Evolutionary conservation across 805 yeast species (phyloP).

Genomic region (Saccharomycopsis oosterbeekiorum): DNA sequence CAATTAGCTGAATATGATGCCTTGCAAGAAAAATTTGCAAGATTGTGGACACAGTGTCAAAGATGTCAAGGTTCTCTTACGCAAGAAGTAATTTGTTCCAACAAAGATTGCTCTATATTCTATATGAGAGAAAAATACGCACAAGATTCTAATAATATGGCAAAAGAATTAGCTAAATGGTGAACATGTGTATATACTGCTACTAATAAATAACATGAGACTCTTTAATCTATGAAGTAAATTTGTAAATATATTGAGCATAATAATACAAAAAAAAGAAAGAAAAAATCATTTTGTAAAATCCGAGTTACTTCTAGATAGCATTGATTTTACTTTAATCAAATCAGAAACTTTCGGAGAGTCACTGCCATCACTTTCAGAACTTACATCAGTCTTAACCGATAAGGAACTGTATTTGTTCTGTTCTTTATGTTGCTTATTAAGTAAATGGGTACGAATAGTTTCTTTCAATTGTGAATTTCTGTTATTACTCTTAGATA

Average conservation of each 20-base stretch:
- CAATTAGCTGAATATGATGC: slow-evolving; percentile 73
- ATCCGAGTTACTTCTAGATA: not conserved
- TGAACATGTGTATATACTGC: not conserved
- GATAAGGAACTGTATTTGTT: not conserved
- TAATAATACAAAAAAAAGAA: not conserved
- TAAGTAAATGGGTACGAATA: not conserved
- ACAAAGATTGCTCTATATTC: slow-evolving; percentile 94
- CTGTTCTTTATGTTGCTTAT: not conserved
- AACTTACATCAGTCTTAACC: not conserved
- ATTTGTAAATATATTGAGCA: not conserved
- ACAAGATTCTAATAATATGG: slow-evolving; percentile 53
- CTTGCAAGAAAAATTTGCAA: slow-evolving; percentile 70
- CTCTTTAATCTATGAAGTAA: not conserved
- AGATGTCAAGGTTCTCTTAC: slow-evolving; percentile 94
- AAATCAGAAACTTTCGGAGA: slow-evolving; percentile 16
- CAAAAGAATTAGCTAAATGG: slow-evolving; percentile 37
- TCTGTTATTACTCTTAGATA: slow-evolving; percentile 4
- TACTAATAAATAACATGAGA: not conserved
- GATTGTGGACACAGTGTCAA: slow-evolving; percentile 97
- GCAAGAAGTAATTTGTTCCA: slow-evolving; percentile 90
- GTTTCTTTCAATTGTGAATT: not conserved
- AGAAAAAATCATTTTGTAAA: not conserved
- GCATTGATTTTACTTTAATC: slow-evolving; percentile 8
- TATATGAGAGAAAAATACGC: slow-evolving; percentile 90
- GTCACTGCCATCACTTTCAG: not conserved